A percentile compares a stretch with the other conserved stretches of the same genome.
Evolutionary conservation across 1,284 basidiomycete genomes (phyloP).

Genomic region (Mycosarcoma mackinlayi): DNA sequence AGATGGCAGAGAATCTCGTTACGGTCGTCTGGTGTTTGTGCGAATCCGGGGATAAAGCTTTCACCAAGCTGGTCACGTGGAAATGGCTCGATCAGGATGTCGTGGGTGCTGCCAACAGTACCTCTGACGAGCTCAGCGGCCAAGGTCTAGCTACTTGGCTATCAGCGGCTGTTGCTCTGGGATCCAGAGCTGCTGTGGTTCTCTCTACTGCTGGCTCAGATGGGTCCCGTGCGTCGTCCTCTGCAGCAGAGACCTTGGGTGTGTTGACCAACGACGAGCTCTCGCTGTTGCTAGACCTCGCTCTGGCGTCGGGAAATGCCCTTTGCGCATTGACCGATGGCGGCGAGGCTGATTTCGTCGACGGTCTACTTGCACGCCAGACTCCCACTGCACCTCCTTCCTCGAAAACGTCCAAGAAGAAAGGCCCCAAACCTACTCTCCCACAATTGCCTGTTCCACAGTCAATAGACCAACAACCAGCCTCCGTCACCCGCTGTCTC

Average conservation of each 20-base stretch:
- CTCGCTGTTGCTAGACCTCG: slow-evolving; percentile 40
- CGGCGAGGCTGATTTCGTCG: slow-evolving; percentile 44
- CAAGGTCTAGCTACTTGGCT: slow-evolving; percentile 51
- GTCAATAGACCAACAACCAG: slow-evolving; percentile 37
- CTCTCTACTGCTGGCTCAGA: slow-evolving; percentile 29
- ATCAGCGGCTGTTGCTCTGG: slow-evolving; percentile 43
- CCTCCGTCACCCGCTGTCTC: slow-evolving; percentile 31
- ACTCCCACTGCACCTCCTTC: slow-evolving; percentile 6
- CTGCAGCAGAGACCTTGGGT: slow-evolving; percentile 15
- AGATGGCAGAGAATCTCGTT: slow-evolving; percentile 57
- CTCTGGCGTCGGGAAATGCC: slow-evolving; percentile 48
- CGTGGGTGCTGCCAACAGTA: slow-evolving; percentile 10
- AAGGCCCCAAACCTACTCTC: slow-evolving; percentile 9
- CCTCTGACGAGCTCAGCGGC: slow-evolving; percentile 29
- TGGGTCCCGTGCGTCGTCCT: slow-evolving; percentile 26
- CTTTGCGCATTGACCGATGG: slow-evolving; percentile 55
- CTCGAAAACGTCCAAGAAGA: slow-evolving; percentile 36
- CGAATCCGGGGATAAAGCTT: slow-evolving; percentile 54
- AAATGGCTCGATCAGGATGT: slow-evolving; percentile 46
- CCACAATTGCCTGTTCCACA: slow-evolving; percentile 6
- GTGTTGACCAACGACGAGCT: slow-evolving; percentile 45
- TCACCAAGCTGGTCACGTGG: slow-evolving; percentile 44
- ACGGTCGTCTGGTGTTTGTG: slow-evolving; percentile 51
- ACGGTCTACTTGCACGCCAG: slow-evolving; percentile 35
- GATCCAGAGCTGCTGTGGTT: slow-evolving; percentile 31